A percentile compares a stretch with the other conserved stretches of the same genome.
Evolutionary conservation across 2,329 filamentous ascomycete species (phyloP).

Genomic region (Gnomoniopsis smithogilvyi): DNA sequence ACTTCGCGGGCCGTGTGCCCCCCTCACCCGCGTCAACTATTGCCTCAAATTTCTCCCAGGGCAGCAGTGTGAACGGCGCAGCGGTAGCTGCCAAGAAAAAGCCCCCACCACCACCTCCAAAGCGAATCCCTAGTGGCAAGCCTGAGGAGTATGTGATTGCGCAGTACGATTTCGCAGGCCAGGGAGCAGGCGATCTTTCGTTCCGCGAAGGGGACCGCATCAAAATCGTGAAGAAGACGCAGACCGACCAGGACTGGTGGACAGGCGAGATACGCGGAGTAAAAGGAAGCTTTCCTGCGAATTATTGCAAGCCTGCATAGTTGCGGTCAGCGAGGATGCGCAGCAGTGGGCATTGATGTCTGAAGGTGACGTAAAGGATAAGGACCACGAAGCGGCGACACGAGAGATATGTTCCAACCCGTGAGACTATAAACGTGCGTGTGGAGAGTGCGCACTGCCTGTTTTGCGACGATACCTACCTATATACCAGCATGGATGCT

Average conservation of each 20-base stretch:
- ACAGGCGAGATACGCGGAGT: slow-evolving; percentile 69
- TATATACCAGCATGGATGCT: too few relatives aligned
- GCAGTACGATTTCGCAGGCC: slow-evolving; percentile 70
- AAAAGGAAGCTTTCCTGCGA: slow-evolving; percentile 75
- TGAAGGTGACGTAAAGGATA: neutral
- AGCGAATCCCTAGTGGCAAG: slow-evolving; percentile 49
- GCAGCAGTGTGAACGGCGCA: slow-evolving; percentile 16
- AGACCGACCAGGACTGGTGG: slow-evolving; percentile 85
- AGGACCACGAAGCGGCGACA: too few relatives aligned
- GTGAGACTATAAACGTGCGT: too few relatives aligned
- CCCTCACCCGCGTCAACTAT: slow-evolving; percentile 24
- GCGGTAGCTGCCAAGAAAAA: slow-evolving; percentile 65
- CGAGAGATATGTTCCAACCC: too few relatives aligned
- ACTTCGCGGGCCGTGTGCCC: slow-evolving; percentile 26
- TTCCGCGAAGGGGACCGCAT: slow-evolving; percentile 79
- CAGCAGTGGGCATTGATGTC: neutral
- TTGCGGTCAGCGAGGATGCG: neutral
- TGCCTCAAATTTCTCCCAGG: slow-evolving; percentile 24
- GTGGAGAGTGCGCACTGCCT: too few relatives aligned
- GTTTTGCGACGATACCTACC: too few relatives aligned
- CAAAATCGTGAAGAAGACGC: slow-evolving; percentile 72
- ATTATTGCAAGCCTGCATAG: slow-evolving; percentile 61
- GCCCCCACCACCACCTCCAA: slow-evolving; percentile 67
- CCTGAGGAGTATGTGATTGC: slow-evolving; percentile 63
- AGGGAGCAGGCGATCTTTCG: slow-evolving; percentile 65